phyloP scores from a whole-genome alignment of 345 rosid genomes.

The Atalantia buxifolia region DNA sequence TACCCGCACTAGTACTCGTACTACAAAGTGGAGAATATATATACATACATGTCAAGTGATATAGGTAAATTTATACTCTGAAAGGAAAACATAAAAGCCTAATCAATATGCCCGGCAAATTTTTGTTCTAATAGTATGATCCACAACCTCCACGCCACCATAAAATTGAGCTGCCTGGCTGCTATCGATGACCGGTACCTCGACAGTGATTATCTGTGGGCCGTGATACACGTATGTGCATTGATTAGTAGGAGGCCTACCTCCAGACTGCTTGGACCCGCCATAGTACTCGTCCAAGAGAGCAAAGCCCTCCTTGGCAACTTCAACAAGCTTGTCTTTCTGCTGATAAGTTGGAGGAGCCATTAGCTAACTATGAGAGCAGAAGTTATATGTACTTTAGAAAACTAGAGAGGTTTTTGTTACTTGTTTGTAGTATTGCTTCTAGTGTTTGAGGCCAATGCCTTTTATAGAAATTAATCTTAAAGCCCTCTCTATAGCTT shows the following conservation, averaged over 20 bases:
- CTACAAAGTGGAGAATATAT: not conserved
- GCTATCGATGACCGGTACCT: not conserved
- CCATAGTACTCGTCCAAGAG: not conserved
- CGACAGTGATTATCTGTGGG: not conserved
- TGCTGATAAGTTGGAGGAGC: not conserved
- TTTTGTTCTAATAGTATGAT: not conserved
- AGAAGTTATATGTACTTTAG: not conserved
- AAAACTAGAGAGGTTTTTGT: not conserved
- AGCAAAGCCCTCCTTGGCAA: not conserved
- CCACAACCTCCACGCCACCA: not conserved
- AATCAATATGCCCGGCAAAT: not conserved
- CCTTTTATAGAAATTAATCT: not conserved
- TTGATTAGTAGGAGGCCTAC: not conserved
- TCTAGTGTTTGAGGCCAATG: not conserved
- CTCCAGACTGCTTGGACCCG: not conserved
- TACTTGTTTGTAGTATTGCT: not conserved
- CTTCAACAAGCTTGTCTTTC: not conserved
- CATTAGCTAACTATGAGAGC: not conserved
- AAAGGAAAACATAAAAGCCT: not conserved
- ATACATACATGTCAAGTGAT: not conserved
- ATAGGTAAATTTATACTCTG: not conserved
- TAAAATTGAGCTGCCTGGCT: not conserved
- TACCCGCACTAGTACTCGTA: not conserved
- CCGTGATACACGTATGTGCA: not conserved
- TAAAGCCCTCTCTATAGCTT: not conserved